Conservation (phyloP, 2,329 filamentous ascomycete species). For the Xylariaceae sp. region DNA sequence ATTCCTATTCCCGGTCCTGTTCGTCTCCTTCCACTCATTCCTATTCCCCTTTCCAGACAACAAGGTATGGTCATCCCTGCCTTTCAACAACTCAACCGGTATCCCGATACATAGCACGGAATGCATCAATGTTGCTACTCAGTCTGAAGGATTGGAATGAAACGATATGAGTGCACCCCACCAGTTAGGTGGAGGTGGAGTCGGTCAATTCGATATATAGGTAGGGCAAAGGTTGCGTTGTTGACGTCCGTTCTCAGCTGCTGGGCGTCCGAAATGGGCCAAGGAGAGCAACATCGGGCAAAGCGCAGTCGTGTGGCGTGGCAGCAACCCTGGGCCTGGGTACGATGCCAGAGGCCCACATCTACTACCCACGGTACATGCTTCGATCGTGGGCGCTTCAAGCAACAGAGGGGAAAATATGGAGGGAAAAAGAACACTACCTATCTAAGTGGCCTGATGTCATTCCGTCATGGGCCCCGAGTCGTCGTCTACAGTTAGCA, state of each 20-base stretch:
- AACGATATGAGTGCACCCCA: neutral
- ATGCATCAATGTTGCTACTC: neutral
- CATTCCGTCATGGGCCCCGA: neutral
- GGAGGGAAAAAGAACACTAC: neutral
- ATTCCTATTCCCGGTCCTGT: neutral
- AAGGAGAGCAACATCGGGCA: slow-evolving; percentile 1
- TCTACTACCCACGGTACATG: too few relatives aligned
- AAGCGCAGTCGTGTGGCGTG: slow-evolving; percentile 6
- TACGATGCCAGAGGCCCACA: neutral
- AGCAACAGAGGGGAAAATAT: neutral
- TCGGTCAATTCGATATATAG: neutral
- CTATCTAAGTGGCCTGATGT: neutral
- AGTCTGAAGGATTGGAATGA: neutral
- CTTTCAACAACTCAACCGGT: neutral
- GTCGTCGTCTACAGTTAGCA: neutral
- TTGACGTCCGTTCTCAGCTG: neutral
- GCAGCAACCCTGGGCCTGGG: neutral
- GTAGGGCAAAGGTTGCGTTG: neutral
- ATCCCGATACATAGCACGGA: neutral
- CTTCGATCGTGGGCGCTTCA: neutral
- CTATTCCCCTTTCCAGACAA: slow-evolving; percentile 1
- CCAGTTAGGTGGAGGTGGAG: neutral
- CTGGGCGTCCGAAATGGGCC: neutral
- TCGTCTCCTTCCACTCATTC: neutral
- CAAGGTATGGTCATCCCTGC: neutral